Percentiles rank a stretch among this genome's conserved stretches.
These are phyloP conservation scores for Candida incommunis DNA, from an alignment of 805 yeast genomes.

Conservation along the genomic window DNA sequence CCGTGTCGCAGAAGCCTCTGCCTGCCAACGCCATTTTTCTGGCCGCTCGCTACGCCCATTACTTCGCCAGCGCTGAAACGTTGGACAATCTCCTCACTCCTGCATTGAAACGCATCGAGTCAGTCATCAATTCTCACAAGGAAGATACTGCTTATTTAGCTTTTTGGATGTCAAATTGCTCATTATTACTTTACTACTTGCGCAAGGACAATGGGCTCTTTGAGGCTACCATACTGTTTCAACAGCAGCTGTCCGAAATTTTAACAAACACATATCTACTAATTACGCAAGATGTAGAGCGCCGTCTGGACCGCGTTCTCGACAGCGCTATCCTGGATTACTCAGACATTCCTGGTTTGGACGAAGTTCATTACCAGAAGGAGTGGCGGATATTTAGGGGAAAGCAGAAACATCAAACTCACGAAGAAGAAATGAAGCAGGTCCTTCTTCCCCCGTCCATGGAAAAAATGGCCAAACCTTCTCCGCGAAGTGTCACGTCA, in stretches of 20 bases:
- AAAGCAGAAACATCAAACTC: constrained; percentile 29
- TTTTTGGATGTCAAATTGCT: constrained; percentile 78
- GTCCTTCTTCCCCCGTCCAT: constrained; percentile 72
- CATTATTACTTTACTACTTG: constrained; percentile 65
- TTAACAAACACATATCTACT: constrained; percentile 20
- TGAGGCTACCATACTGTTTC: constrained; percentile 17
- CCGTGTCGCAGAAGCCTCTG: constrained; percentile 22
- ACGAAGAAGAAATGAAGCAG: constrained; percentile 59
- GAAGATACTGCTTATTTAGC: constrained; percentile 33
- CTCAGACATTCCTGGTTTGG: constrained; percentile 71
- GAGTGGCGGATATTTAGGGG: constrained; percentile 48
- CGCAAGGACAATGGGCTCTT: constrained; percentile 41
- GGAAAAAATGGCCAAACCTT: constrained; percentile 65
- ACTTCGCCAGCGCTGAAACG: constrained; percentile 20
- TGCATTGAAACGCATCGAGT: constrained; percentile 19
- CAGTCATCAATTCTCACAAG: constrained; percentile 18
- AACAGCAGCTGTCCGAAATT: constrained; percentile 16
- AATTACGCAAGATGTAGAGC: constrained; percentile 23
- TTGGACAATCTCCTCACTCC: constrained; percentile 20
- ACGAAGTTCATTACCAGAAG: constrained; percentile 61
- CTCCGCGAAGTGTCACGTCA: constrained; percentile 76
- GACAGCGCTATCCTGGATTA: constrained; percentile 38
- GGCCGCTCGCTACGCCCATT: constrained; percentile 26
- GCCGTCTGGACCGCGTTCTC: constrained; percentile 20
- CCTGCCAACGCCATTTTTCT: constrained; percentile 30